These are phyloP conservation scores for Tetraselmis chui DNA, from an alignment of 139 green algal species.

Conservation along the genomic window DNA sequence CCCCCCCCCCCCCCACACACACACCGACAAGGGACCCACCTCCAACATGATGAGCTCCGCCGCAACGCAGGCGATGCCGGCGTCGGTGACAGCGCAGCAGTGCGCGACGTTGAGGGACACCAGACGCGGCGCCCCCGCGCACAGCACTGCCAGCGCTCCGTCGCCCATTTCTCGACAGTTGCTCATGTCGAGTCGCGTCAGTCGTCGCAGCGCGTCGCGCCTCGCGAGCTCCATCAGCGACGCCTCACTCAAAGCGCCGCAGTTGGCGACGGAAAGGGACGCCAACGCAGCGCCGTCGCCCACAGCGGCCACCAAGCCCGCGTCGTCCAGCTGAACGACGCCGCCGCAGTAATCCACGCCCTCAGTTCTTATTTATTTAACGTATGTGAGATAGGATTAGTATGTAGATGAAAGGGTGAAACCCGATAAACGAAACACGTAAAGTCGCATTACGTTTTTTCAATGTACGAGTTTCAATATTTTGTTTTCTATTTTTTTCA, in stretches of 20 bases:
- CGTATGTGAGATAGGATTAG: too few species aligned
- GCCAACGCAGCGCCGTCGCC: neutral
- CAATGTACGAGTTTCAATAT: too few species aligned
- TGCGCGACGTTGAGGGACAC: neutral
- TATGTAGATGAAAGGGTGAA: too few species aligned
- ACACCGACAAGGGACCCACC: too few species aligned
- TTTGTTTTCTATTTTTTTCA: too few species aligned
- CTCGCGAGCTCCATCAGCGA: neutral
- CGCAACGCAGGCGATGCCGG: neutral
- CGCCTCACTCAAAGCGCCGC: neutral
- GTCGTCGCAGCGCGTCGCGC: neutral
- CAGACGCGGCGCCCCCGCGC: neutral
- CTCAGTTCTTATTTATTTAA: too few species aligned
- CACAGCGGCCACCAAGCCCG: neutral
- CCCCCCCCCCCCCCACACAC: too few species aligned
- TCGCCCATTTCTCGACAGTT: neutral
- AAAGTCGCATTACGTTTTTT: too few species aligned
- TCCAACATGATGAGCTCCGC: neutral
- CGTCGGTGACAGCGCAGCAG: neutral
- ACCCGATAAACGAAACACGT: too few species aligned
- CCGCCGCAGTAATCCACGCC: too few species aligned
- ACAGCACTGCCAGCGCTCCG: neutral
- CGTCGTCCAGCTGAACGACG: neutral
- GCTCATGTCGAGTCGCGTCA: neutral
- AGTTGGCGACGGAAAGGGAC: neutral